Evolutionary conservation across 2,329 filamentous ascomycete genomes (phyloP).

Genomic region (Colletotrichum sp.): DNA sequence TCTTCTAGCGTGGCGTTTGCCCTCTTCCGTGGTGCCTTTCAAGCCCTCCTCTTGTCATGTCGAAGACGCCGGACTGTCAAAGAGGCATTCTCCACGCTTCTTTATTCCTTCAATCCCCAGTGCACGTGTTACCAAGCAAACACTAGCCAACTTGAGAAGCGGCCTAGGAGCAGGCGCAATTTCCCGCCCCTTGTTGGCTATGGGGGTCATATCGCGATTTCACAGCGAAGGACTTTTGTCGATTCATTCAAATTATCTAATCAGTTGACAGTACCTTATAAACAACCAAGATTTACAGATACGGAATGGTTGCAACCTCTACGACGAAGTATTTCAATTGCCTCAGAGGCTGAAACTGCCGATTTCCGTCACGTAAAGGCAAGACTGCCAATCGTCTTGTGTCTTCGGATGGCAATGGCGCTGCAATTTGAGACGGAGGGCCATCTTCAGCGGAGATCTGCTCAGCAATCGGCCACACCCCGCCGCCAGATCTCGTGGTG

Average conservation of each 20-base stretch:
- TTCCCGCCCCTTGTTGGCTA: not conserved
- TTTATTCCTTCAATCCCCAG: not conserved
- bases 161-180: conserved; percentile 1
- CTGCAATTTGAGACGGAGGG: not conserved
- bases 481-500: not conserved
- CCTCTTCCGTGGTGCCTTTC: not conserved
- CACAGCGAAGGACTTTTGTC: not conserved
- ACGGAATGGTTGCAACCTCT: conserved; percentile 3
- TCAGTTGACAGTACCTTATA: not conserved
- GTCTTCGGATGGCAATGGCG: not conserved
- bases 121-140: not conserved
- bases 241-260: not conserved
- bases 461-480: not conserved
- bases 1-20: not conserved
- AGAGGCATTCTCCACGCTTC: not conserved
- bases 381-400: not conserved
- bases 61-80: not conserved
- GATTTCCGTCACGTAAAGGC: not conserved
- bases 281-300: not conserved
- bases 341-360: conserved; percentile 2
- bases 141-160: not conserved
- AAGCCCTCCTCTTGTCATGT: not conserved
- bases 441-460: not conserved
- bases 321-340: not conserved
- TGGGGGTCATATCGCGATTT: not conserved